Percentiles rank a stretch among this genome's conserved stretches.
phyloP scores from a whole-genome alignment of 2,329 filamentous ascomycete genomes.

The Phaeoacremonium minimum region DNA sequence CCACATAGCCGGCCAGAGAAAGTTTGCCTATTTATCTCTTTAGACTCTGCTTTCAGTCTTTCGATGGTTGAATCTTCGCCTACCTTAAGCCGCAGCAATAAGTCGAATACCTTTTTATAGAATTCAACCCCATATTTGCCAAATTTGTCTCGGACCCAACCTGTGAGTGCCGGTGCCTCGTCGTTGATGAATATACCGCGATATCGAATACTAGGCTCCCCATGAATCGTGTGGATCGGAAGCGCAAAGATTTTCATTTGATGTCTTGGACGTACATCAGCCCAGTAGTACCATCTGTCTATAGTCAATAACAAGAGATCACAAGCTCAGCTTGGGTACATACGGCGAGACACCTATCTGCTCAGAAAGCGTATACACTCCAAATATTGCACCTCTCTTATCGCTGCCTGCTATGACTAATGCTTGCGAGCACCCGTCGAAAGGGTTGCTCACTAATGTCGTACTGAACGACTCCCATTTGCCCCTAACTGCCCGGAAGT shows the following conservation, averaged over 20 bases:
- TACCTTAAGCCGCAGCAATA: conserved; percentile 50
- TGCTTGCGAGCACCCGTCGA: conserved; percentile 38
- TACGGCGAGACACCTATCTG: conserved; percentile 58
- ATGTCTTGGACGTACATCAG: conserved; percentile 47
- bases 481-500: conserved; percentile 41
- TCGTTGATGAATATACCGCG: conserved; percentile 62
- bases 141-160: conserved; percentile 8
- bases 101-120: conserved; percentile 59
- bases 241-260: conserved; percentile 46
- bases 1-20: conserved; percentile 67
- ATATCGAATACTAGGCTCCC: conserved; percentile 53
- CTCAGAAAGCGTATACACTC: conserved; percentile 55
- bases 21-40: conserved; percentile 60
- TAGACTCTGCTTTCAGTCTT: no score
- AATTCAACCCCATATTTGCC: conserved; percentile 41
- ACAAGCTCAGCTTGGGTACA: conserved; percentile 3
- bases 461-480: conserved; percentile 56
- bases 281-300: conserved; percentile 51
- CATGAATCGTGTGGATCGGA: conserved; percentile 38
- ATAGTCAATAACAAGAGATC: conserved; percentile 1
- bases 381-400: conserved; percentile 54
- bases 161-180: conserved; percentile 49
- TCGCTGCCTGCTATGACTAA: conserved; percentile 55
- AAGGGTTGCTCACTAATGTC: conserved; percentile 39
- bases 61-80: background rate